Base-by-base conservation (phyloP, 2,329 filamentous ascomycete genomes). In the Colletotrichum euphorbiae region DNA sequence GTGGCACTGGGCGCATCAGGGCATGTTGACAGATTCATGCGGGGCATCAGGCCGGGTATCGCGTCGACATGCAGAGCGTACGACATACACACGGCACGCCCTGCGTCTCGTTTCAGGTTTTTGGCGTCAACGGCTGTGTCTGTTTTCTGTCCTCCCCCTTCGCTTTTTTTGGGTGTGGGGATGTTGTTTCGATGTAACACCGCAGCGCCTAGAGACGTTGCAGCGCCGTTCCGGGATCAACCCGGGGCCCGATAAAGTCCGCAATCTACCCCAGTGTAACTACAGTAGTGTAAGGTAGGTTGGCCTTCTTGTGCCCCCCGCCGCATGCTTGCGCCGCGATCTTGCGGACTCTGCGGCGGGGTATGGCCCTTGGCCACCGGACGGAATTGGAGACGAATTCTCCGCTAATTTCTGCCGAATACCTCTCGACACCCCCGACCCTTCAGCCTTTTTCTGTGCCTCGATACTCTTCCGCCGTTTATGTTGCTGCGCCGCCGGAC, bases 351-450 rank as follows among this genome's bases (percentile, higher is more conserved):
- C 52, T 51, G 7, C 12, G 40, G 5, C 36, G 36, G 36, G 13
- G 36, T 38, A 4, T 2, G 36, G 9, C n/a, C n/a, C n/a, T 9
- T 21, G 28, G 15, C 6, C 24, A 36, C 42, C 42, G 42, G 50
- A 52, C 40, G 38, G 31, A 19, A 21, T 36, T 42, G 13, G 48
- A 33, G 36, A 13, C 38, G 36, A 62, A 11, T 7, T 43, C 31
- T 42, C 21, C 19, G 38, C 38, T 43, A 24, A 62, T 50, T 51
- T 24, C 50, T 67, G 51, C 58, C 63, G 51, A 67, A 51, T 58
- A 56, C 58, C 58, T 28, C 8, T 21, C 42, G 17, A 55, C 55
- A 24, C 58, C 48, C 51, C 59, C 24, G 40, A 28, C 55, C n/a
- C 51, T 58, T 46, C 28, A 17, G 51, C 17, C 12, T 7, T 19